A percentile compares a stretch with the other conserved stretches of the same genome.
Conservation (phyloP, 352 stramenopile species). For the Phytophthora sp. region DNA sequence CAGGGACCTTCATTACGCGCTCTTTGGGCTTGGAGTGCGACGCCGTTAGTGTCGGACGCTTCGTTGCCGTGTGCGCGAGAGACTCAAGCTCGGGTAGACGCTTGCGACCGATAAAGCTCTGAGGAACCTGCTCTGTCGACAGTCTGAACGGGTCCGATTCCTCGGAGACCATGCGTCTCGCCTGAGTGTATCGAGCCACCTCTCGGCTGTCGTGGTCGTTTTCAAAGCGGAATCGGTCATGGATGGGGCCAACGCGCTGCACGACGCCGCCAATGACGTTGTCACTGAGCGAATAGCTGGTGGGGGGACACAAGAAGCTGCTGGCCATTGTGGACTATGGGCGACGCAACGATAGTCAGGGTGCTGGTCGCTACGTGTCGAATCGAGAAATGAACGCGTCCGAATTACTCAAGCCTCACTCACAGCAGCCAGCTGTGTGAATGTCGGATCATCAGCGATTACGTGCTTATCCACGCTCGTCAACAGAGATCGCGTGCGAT, state of each 20-base stretch:
- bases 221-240: neutral
- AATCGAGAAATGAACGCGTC: too few species aligned
- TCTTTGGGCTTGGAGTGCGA: too few species aligned
- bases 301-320: conserved; percentile 11
- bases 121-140: neutral
- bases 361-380: too few species aligned
- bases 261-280: conserved; percentile 8
- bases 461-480: neutral
- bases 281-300: conserved; percentile 5
- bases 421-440: neutral
- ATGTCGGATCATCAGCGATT: neutral
- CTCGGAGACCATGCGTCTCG: neutral
- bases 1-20: conserved; percentile 4
- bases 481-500: neutral
- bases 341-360: neutral
- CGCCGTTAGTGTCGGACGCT: neutral
- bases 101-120: neutral
- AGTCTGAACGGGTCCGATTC: neutral
- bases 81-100: neutral
- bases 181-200: conserved; percentile 1
- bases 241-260: neutral
- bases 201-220: neutral
- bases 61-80: neutral
- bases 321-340: neutral
- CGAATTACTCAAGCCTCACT: too few species aligned